phyloP scores from a whole-genome alignment of 352 stramenopile genomes.

The Pythium rhizo-oryzae region DNA sequence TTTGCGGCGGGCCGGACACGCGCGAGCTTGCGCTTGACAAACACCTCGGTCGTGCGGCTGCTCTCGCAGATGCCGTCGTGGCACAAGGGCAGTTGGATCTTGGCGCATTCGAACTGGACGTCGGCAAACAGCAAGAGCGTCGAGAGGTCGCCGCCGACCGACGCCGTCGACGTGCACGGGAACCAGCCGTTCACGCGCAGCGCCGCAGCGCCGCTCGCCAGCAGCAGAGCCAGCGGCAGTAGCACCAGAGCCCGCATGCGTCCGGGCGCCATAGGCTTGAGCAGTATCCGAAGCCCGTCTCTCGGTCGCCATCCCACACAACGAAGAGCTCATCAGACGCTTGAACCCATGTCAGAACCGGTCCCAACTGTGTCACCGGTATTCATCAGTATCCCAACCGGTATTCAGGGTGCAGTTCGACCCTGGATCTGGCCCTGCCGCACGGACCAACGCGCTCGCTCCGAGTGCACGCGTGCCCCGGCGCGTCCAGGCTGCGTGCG shows the following conservation, averaged over 20 bases:
- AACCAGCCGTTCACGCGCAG: constrained; percentile 52
- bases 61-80: constrained; percentile 42
- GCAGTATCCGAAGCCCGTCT: neutral
- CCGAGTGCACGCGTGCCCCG: no score
- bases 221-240: no score
- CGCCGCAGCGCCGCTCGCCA: neutral
- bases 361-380: no score
- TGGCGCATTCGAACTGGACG: constrained; percentile 46
- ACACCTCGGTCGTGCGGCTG: constrained; percentile 40
- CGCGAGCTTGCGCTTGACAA: constrained; percentile 48
- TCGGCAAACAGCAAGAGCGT: constrained; percentile 10
- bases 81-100: constrained; percentile 41
- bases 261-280: neutral
- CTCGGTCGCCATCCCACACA: neutral
- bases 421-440: no score
- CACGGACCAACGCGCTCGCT: no score
- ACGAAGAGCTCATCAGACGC: neutral
- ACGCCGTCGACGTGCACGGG: constrained; percentile 28
- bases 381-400: no score
- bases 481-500: no score
- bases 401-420: no score
- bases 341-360: no score
- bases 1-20: constrained; percentile 14
- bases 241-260: no score
- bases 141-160: neutral